Percentiles rank a stretch among this genome's conserved stretches.
phyloP scores from a whole-genome alignment of 192 early-diverging fungal species.

The Gryganskiella cystojenkinii region DNA sequence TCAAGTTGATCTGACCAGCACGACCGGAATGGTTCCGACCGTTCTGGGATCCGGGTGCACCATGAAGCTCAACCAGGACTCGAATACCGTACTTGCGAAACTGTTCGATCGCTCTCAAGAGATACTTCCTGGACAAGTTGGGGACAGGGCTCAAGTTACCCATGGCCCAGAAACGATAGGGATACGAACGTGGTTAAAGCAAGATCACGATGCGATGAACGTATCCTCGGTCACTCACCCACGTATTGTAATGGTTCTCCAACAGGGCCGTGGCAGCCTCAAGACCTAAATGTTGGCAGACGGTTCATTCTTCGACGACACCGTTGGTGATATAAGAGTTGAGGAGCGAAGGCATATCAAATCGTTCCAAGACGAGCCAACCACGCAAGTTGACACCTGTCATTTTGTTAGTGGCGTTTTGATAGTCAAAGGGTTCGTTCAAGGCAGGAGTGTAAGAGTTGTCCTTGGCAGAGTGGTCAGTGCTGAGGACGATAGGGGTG shows the following conservation, averaged over 20 bases:
- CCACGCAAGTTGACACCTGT: slow-evolving; percentile 80
- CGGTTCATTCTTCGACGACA: slow-evolving; percentile 72
- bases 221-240: slow-evolving; percentile 72
- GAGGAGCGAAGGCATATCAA: slow-evolving; percentile 64
- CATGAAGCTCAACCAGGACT: slow-evolving; percentile 77
- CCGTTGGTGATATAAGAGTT: slow-evolving; percentile 37
- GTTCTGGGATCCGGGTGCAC: slow-evolving; percentile 79
- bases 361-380: slow-evolving; percentile 74
- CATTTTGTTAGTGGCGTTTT: slow-evolving; percentile 48
- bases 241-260: slow-evolving; percentile 67
- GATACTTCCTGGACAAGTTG: slow-evolving; percentile 63
- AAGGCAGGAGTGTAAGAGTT: slow-evolving; percentile 57
- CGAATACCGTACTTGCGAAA: slow-evolving; percentile 71
- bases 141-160: slow-evolving; percentile 56
- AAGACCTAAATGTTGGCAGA: slow-evolving; percentile 67
- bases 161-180: slow-evolving; percentile 79
- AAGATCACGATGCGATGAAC: slow-evolving; percentile 62
- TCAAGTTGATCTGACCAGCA: slow-evolving; percentile 50
- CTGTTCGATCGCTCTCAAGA: slow-evolving; percentile 68
- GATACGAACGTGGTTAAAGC: slow-evolving; percentile 73
- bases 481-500: slow-evolving; percentile 15
- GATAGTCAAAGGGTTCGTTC: slow-evolving; percentile 55
- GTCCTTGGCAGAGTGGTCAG: slow-evolving; percentile 28
- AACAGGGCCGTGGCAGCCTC: slow-evolving; percentile 59
- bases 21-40: slow-evolving; percentile 70